Conservation (phyloP, 1,139 yeast species). For the Lodderomyces elongisporus region DNA sequence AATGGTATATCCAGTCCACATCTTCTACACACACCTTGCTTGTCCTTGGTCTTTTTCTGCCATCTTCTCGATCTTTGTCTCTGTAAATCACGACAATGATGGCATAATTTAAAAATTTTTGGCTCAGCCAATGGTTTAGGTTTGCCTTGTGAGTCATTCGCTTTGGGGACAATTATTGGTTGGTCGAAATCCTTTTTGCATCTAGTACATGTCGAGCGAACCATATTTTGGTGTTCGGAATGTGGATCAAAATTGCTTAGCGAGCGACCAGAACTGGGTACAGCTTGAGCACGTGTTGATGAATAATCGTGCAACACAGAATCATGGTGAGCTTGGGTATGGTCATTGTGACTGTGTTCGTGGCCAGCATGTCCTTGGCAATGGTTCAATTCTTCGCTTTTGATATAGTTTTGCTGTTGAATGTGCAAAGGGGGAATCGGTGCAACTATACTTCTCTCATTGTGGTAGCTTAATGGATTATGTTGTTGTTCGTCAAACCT, state of each 20-base stretch:
- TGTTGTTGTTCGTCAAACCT: constrained; percentile 8
- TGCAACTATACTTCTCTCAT: constrained; percentile 27
- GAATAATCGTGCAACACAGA: too few species aligned
- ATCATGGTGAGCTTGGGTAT: too few species aligned
- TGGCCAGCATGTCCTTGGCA: background rate
- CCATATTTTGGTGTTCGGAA: constrained; percentile 10
- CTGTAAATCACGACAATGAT: constrained; percentile 60
- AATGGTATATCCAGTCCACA: constrained; percentile 54
- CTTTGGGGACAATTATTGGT: constrained; percentile 36
- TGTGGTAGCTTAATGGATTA: constrained; percentile 9
- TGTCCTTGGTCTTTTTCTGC: constrained; percentile 58
- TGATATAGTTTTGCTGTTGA: constrained; percentile 29
- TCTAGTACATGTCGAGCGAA: constrained; percentile 40
- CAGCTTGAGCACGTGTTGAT: background rate
- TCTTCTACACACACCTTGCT: constrained; percentile 58
- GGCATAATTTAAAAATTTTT: constrained; percentile 52
- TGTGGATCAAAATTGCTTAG: background rate
- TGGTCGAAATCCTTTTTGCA: constrained; percentile 58
- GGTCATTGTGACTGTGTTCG: background rate
- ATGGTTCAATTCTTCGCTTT: constrained; percentile 7
- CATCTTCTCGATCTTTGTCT: constrained; percentile 58
- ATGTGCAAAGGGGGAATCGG: constrained; percentile 46
- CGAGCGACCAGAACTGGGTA: background rate
- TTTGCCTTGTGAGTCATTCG: constrained; percentile 14
- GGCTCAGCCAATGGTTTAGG: constrained; percentile 35